phyloP scores from a whole-genome alignment of 2,329 filamentous ascomycete species.

The Clonostachys chloroleuca region DNA sequence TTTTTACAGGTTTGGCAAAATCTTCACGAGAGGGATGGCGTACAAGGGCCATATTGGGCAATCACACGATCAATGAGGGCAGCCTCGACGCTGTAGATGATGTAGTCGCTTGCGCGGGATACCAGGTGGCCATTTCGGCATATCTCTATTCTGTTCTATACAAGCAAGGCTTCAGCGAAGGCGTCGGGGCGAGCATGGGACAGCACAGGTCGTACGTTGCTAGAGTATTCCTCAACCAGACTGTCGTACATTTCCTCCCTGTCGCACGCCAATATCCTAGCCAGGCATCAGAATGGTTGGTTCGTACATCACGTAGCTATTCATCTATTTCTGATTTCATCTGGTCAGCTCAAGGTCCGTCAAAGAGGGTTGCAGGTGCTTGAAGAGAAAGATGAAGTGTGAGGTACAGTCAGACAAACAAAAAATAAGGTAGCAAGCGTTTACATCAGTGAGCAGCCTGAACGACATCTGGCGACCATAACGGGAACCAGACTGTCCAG shows the following conservation, averaged over 20 bases:
- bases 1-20: neutral
- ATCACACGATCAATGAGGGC: constrained; percentile 86
- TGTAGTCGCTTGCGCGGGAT: constrained; percentile 94
- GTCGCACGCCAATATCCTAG: constrained; percentile 92
- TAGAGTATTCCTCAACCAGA: constrained; percentile 75
- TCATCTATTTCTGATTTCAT: neutral
- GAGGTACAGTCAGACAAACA: neutral
- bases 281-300: neutral
- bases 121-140: constrained; percentile 93
- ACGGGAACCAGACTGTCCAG: constrained; percentile 59
- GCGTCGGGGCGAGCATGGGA: constrained; percentile 40
- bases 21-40: constrained; percentile 8
- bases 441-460: constrained; percentile 93
- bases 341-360: constrained; percentile 13
- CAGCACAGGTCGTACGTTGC: constrained; percentile 63
- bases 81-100: constrained; percentile 97
- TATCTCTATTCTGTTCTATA: constrained; percentile 75
- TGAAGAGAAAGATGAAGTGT: neutral
- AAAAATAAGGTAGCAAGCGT: constrained; percentile 87
- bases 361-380: too few species aligned
- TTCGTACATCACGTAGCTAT: too few species aligned
- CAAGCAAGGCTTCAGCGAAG: constrained; percentile 38
- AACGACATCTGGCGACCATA: constrained; percentile 64
- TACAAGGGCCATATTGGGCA: constrained; percentile 88
- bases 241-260: constrained; percentile 81